Evolutionary conservation across 2,329 filamentous ascomycete species (phyloP).

Genomic region (Dactylellina haptotyla): DNA sequence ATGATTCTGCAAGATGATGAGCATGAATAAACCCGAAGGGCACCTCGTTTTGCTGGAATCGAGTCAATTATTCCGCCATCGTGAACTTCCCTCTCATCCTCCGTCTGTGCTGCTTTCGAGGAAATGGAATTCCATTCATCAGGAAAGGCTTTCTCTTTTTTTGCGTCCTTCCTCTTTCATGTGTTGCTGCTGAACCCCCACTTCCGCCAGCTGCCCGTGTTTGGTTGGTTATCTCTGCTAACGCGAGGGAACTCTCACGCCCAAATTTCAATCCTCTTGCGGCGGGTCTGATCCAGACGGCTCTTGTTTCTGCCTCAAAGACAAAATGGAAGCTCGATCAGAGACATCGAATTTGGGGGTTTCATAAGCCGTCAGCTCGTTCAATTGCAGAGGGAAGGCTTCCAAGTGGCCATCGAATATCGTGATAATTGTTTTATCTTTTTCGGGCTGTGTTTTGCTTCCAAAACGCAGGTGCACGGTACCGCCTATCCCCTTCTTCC

Average conservation of each 20-base stretch:
- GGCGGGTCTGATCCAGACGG: conserved; percentile 25
- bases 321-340: conserved; percentile 47
- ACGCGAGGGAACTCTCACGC: conserved; percentile 32
- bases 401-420: conserved; percentile 23
- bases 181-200: conserved; percentile 41
- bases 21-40: conserved; percentile 31
- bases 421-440: conserved; percentile 6
- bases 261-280: conserved; percentile 29
- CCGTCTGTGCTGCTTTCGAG: too few species aligned
- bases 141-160: neutral
- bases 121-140: too few species aligned
- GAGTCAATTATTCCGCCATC: conserved; percentile 22
- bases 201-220: neutral
- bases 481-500: neutral
- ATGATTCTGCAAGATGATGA: conserved; percentile 48
- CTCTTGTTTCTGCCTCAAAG: conserved; percentile 19
- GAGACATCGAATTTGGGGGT: conserved; percentile 33
- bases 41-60: neutral
- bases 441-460: neutral
- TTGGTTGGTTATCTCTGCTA: conserved; percentile 20
- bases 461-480: conserved; percentile 12
- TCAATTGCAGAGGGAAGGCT: conserved; percentile 32
- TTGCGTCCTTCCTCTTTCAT: conserved; percentile 47
- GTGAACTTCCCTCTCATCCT: too few species aligned
- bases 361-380: neutral